A percentile compares a stretch with the other conserved stretches of the same genome.
phyloP scores from a whole-genome alignment of 2,329 filamentous ascomycete species.

The Amylocarpus encephaloides region DNA sequence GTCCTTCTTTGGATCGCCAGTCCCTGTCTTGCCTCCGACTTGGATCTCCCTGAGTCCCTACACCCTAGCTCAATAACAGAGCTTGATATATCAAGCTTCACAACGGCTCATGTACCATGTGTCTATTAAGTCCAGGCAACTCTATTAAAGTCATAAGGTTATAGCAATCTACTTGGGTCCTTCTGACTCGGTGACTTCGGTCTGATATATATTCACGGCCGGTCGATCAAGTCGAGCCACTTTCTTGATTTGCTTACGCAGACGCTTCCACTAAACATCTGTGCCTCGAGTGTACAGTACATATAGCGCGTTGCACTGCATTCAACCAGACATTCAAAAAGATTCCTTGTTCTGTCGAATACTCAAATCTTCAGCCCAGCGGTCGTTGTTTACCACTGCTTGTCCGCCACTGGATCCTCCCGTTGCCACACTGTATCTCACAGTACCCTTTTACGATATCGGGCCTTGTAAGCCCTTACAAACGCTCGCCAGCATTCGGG shows the following conservation, averaged over 20 bases:
- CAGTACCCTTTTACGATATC: background rate
- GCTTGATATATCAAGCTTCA: slow-evolving; percentile 9
- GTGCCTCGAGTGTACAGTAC: slow-evolving; percentile 5
- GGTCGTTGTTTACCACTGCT: background rate
- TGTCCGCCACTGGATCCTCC: background rate
- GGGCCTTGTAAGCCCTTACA: slow-evolving; percentile 1
- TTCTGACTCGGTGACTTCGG: slow-evolving; percentile 4
- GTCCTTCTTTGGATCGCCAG: background rate
- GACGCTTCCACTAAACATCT: background rate
- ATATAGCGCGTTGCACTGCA: slow-evolving; percentile 9
- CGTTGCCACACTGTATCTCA: background rate
- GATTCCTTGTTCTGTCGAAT: background rate
- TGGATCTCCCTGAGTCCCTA: background rate
- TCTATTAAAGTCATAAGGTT: slow-evolving; percentile 11
- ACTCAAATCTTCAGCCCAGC: background rate
- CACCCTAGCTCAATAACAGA: slow-evolving; percentile 9
- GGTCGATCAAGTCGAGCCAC: slow-evolving; percentile 6
- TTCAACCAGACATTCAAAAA: background rate
- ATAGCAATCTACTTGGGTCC: slow-evolving; percentile 5
- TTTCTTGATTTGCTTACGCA: slow-evolving; percentile 8
- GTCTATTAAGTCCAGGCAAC: slow-evolving; percentile 12
- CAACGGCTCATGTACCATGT: slow-evolving; percentile 9
- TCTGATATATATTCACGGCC: slow-evolving; percentile 12
- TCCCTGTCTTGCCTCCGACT: slow-evolving; percentile 1
- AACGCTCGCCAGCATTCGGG: slow-evolving; percentile 1